Conservation (phyloP, 768 basidiomycete genomes). For the Scleroderma bovista region DNA sequence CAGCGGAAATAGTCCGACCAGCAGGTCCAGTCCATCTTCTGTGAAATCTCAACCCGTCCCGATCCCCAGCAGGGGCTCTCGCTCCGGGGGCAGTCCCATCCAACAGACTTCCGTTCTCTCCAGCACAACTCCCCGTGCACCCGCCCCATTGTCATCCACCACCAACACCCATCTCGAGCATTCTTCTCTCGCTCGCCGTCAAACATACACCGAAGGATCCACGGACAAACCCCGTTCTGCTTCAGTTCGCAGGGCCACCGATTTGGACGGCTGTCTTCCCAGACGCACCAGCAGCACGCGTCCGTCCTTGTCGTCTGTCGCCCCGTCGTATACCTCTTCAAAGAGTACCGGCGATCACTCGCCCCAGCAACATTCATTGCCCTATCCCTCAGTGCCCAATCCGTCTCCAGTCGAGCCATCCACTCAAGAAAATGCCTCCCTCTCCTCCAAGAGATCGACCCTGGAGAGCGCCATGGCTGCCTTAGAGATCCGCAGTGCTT, state of each 20-base stretch:
- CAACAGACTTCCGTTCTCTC: slow-evolving; percentile 18
- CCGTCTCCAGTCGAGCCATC: slow-evolving; percentile 19
- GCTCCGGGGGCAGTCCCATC: slow-evolving; percentile 48
- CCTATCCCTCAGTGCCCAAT: slow-evolving; percentile 16
- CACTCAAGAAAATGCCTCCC: slow-evolving; percentile 27
- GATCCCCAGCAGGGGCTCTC: slow-evolving; percentile 38
- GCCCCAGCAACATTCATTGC: slow-evolving; percentile 15
- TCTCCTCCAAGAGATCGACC: slow-evolving; percentile 24
- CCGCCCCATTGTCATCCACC: slow-evolving; percentile 35
- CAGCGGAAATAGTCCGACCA: slow-evolving; percentile 30
- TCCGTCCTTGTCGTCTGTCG: slow-evolving; percentile 39
- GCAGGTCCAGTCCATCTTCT: slow-evolving; percentile 29
- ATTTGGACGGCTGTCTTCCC: slow-evolving; percentile 45
- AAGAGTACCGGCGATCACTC: slow-evolving; percentile 18
- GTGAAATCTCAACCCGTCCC: slow-evolving; percentile 33
- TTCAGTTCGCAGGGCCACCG: slow-evolving; percentile 53
- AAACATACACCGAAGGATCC: slow-evolving; percentile 45
- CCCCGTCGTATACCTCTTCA: slow-evolving; percentile 26
- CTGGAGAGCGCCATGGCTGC: slow-evolving; percentile 37
- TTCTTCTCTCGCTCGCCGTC: slow-evolving; percentile 40
- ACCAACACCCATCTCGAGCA: slow-evolving; percentile 45
- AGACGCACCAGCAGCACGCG: slow-evolving; percentile 45
- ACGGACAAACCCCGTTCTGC: slow-evolving; percentile 56
- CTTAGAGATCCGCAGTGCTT: slow-evolving; percentile 37
- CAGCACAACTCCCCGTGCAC: slow-evolving; percentile 27